Percentiles rank a stretch among this genome's conserved stretches.
Conservation (phyloP, 768 basidiomycete genomes). For the Suillus fuscotomentosus region DNA sequence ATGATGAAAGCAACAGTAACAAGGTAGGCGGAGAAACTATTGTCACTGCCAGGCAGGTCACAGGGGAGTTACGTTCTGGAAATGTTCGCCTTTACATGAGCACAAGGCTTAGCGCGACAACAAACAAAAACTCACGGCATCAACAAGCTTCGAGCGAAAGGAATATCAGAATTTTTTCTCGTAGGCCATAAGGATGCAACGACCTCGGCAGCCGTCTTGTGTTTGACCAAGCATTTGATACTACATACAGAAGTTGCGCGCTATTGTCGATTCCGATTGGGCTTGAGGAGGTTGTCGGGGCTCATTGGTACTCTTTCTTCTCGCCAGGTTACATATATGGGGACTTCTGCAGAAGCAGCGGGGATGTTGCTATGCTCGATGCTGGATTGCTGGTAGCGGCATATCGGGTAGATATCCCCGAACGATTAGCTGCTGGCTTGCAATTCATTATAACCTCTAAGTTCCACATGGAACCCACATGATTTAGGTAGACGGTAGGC, state of each 20-base stretch:
- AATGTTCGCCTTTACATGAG: background rate
- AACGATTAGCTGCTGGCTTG: background rate
- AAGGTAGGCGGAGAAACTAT: background rate
- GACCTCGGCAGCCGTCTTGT: background rate
- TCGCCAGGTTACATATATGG: background rate
- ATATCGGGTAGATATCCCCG: background rate
- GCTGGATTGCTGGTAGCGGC: background rate
- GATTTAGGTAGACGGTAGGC: background rate
- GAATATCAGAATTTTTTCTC: background rate
- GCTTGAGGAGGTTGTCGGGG: background rate
- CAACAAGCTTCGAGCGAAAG: background rate
- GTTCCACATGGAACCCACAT: background rate
- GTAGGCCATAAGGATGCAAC: background rate
- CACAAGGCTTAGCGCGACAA: too few species aligned
- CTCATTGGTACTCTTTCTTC: background rate
- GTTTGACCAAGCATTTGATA: background rate
- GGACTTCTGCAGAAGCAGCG: background rate
- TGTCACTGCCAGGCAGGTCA: background rate
- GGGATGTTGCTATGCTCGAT: background rate
- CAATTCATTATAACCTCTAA: background rate
- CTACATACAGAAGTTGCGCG: background rate
- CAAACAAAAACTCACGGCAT: background rate
- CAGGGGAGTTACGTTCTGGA: background rate
- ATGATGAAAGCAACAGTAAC: background rate
- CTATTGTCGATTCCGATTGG: background rate